Evolutionary conservation across 2,329 filamentous ascomycete genomes (phyloP).

Genomic region (Paraphoma sp.): DNA sequence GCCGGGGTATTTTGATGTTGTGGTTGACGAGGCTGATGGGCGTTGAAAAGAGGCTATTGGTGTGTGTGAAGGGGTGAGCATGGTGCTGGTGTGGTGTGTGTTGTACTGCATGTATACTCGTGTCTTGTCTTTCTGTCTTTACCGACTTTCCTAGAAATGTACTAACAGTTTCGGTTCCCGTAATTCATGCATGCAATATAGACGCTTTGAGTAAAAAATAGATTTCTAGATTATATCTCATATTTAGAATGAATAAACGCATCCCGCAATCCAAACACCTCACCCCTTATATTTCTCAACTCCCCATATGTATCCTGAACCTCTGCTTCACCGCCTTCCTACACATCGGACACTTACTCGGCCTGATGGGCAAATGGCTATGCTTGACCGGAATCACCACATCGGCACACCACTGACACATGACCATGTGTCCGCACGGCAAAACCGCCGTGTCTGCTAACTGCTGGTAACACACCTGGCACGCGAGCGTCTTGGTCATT

Average conservation of each 20-base stretch:
- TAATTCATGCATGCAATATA: too few relatives aligned
- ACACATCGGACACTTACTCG: slow-evolving; percentile 55
- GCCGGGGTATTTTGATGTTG: slow-evolving; percentile 33
- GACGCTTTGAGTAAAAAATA: too few relatives aligned
- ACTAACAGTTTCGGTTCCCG: too few relatives aligned
- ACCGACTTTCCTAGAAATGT: background rate
- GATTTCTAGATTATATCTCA: background rate
- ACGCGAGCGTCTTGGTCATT: slow-evolving; percentile 59
- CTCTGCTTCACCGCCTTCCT: slow-evolving; percentile 55
- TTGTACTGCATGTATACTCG: background rate
- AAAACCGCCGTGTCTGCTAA: slow-evolving; percentile 59
- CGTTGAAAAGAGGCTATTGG: too few relatives aligned
- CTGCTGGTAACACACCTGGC: slow-evolving; percentile 61
- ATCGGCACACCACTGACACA: slow-evolving; percentile 63
- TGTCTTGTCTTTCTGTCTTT: background rate
- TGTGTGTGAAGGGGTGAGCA: too few relatives aligned
- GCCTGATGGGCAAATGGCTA: slow-evolving; percentile 48
- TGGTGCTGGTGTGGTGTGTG: background rate
- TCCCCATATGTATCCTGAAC: slow-evolving; percentile 42
- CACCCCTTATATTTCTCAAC: background rate
- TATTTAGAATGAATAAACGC: background rate
- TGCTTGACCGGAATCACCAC: slow-evolving; percentile 55
- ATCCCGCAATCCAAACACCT: background rate
- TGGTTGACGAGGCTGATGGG: too few relatives aligned
- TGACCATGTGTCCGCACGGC: slow-evolving; percentile 62